Conservation (phyloP, 179 eudicot species). For the Gypsophila paniculata region DNA sequence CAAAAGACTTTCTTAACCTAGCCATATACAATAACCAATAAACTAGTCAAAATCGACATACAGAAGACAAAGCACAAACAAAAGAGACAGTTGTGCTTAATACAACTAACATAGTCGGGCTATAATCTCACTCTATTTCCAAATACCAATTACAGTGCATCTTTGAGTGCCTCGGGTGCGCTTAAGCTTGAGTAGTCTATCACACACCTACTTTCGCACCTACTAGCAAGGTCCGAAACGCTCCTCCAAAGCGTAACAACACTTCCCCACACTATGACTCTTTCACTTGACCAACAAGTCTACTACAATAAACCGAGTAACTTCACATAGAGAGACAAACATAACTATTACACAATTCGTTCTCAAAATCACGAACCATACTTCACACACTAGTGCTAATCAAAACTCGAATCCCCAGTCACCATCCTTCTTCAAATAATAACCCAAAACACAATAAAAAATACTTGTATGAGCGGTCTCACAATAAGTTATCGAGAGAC, state of each 20-base stretch:
- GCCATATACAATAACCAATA: neutral
- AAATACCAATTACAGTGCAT: neutral
- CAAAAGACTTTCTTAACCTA: neutral
- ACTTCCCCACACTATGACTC: neutral
- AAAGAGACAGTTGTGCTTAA: neutral
- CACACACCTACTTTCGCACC: neutral
- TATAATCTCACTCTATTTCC: neutral
- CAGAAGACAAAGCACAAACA: neutral
- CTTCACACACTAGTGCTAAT: neutral
- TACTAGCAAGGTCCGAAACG: constrained; percentile 1
- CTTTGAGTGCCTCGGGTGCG: too few relatives aligned
- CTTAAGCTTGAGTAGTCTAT: too few relatives aligned
- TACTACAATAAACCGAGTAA: neutral
- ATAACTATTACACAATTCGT: neutral
- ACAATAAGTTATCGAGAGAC: too few relatives aligned
- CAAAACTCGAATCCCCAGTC: neutral
- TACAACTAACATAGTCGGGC: neutral
- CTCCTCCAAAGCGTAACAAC: neutral
- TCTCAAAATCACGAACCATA: neutral
- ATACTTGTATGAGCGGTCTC: too few relatives aligned
- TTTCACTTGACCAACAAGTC: neutral
- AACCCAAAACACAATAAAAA: neutral
- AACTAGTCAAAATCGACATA: neutral
- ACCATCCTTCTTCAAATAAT: neutral
- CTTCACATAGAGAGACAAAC: constrained; percentile 1